A percentile compares a stretch with the other conserved stretches of the same genome.
Conservation (phyloP, 495 filamentous ascomycete genomes). For the Tetracladium setigerum region DNA sequence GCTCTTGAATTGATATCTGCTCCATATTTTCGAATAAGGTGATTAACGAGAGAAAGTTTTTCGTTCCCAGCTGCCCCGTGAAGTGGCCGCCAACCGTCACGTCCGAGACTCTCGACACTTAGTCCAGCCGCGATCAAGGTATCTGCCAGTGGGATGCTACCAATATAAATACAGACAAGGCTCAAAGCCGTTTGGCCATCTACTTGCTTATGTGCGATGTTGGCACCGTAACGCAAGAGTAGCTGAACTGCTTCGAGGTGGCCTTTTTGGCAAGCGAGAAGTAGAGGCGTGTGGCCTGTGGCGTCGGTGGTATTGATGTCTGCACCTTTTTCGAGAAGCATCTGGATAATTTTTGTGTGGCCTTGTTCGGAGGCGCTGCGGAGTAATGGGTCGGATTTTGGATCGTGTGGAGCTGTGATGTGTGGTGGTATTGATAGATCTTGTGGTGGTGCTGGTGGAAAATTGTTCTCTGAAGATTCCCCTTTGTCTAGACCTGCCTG, state of each 20-base stretch:
- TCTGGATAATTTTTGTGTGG: neutral
- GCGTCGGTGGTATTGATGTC: neutral
- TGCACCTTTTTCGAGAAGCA: neutral
- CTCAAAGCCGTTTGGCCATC: too few species aligned
- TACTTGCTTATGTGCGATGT: too few species aligned
- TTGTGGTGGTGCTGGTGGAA: too few species aligned
- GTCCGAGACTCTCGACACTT: too few species aligned
- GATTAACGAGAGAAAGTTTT: neutral
- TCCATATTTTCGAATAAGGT: neutral
- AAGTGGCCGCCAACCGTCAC: neutral
- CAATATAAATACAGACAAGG: too few species aligned
- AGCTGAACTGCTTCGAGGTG: neutral
- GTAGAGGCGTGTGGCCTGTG: neutral
- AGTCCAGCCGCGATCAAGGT: too few species aligned
- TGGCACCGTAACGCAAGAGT: neutral
- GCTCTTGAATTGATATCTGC: neutral
- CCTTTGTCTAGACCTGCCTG: too few species aligned
- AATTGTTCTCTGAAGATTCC: too few species aligned
- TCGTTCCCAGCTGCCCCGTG: neutral
- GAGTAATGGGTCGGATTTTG: neutral
- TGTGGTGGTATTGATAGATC: too few species aligned
- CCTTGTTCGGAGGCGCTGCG: neutral
- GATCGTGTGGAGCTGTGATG: too few species aligned
- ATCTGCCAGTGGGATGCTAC: too few species aligned
- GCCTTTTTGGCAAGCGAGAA: neutral